Evolutionary conservation across 1,139 yeast species (phyloP), one percentile per base, ranked within the genome.

Genomic region (Pneumocystis wakefieldiae): DNA sequence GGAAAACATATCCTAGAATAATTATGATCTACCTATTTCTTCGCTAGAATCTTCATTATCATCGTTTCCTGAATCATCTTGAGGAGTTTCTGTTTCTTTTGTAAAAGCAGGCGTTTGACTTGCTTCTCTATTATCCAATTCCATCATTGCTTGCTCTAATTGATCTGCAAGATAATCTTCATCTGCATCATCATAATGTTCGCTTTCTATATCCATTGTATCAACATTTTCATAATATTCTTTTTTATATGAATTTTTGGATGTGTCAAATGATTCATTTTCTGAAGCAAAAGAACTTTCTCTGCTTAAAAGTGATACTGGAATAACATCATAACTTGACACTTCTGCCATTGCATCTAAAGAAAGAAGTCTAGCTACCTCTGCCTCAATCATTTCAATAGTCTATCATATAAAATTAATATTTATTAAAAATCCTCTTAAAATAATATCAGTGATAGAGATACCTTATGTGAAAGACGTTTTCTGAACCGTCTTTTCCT

Each of bases 291-390:
- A 63, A 29, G 66, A 62, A 19, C 53, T 59, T 60, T 72, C 71
- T 12, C 71, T 75, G 69, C 68, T 73, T 68, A 70, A 68, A 32
- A 67, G 70, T 37, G 68, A 62, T 1, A 62, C 68, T 70, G 87
- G 91, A 19, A 90, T 78, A 62, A 90, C 77, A 70, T 92, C 97
- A 71, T 85, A 88, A 59, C 81, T 83, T 24, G 87, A 81, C 64
- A 86, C 90, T 71, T 87, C 92, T 0, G 97, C 95, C 66, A 86
- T 91, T 41, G 82, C 87, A 72, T 92, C 98, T 59, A 83, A 75
- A 67, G 83, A 79, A 55, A 92, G 78, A 64, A 92, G 75, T 70
- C 86, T 89, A 66, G 87, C 89, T 7, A 91, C 95, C 66, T 83
- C 81, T 37, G 82, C 81, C 68, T 91, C 96, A 15, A 90, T 85